Percentiles rank a stretch among this genome's conserved stretches.
Conservation (phyloP, 306 rosid genomes). For the Cucurbita argyrosperma region DNA sequence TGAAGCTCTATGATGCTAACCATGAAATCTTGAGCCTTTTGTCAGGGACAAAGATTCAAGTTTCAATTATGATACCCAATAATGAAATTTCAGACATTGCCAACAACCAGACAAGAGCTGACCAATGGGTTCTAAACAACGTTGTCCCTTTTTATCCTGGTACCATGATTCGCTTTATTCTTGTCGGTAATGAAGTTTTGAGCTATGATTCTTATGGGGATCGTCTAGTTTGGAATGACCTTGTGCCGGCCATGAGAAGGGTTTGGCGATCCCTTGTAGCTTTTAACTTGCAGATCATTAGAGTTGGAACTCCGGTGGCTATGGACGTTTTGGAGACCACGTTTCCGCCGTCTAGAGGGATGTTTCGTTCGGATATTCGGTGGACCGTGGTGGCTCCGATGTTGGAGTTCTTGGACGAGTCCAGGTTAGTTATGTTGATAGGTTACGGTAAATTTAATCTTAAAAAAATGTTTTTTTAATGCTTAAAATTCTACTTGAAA, state of each 20-base stretch:
- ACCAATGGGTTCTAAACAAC: conserved; percentile 55
- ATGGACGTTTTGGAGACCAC: conserved; percentile 52
- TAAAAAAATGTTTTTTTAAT: too few relatives aligned
- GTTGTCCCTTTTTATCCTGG: conserved; percentile 43
- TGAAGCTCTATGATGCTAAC: conserved; percentile 64
- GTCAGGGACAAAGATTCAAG: conserved; percentile 40
- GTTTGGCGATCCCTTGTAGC: conserved; percentile 33
- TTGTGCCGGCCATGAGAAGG: conserved; percentile 62
- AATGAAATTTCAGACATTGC: conserved; percentile 44
- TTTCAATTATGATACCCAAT: conserved; percentile 68
- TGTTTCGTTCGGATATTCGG: conserved; percentile 27
- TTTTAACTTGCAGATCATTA: conserved; percentile 25
- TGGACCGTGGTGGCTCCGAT: conserved; percentile 35
- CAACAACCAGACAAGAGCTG: conserved; percentile 36
- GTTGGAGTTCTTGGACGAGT: conserved; percentile 39
- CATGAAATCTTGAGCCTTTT: conserved; percentile 39
- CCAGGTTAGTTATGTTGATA: conserved; percentile 10
- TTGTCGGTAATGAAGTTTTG: conserved; percentile 67
- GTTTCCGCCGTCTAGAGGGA: conserved; percentile 49
- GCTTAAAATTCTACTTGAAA: too few relatives aligned
- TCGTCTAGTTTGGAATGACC: conserved; percentile 37
- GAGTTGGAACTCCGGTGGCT: conserved; percentile 65
- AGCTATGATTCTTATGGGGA: conserved; percentile 37
- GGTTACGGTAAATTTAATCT: too few relatives aligned
- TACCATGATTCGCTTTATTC: conserved; percentile 44